These are phyloP conservation scores for Cocos nucifera DNA, from an alignment of 176 grass and related monocot species.

Conservation along the genomic window DNA sequence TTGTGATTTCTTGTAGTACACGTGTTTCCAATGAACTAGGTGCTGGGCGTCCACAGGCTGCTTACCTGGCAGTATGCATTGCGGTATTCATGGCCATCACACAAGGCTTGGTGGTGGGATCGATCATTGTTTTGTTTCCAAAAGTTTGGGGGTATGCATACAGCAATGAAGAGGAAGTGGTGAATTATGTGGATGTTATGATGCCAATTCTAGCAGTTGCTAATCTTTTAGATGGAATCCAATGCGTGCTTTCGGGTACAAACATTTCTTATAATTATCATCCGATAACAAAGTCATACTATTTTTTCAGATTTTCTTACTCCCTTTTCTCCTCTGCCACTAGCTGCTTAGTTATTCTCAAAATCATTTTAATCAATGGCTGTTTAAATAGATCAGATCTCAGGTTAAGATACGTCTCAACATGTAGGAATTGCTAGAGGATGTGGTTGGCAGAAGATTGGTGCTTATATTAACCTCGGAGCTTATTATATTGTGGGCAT, in stretches of 20 bases:
- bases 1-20: too few relatives aligned
- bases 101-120: conserved; percentile 7
- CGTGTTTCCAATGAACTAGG: too few relatives aligned
- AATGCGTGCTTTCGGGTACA: conserved; percentile 24
- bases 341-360: too few relatives aligned
- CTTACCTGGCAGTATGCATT: conserved; percentile 8
- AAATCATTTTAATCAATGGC: too few relatives aligned
- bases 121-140: conserved; percentile 20
- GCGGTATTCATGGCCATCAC: conserved; percentile 5
- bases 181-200: conserved; percentile 20
- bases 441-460: too few relatives aligned
- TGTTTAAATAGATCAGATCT: too few relatives aligned
- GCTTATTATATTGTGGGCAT: too few relatives aligned
- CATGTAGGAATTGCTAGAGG: too few relatives aligned
- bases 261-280: background rate
- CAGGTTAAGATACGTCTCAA: too few relatives aligned
- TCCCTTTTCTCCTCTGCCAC: background rate
- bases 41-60: conserved; percentile 11
- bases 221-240: conserved; percentile 20
- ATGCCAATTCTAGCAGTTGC: conserved; percentile 23
- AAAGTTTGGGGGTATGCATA: conserved; percentile 23
- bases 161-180: conserved; percentile 24
- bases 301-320: conserved; percentile 5
- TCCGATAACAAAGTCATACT: background rate
- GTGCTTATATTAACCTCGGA: too few relatives aligned